Evolutionary conservation across 2,329 filamentous ascomycete genomes (phyloP).

Genomic region (Aspergillus alliaceus): DNA sequence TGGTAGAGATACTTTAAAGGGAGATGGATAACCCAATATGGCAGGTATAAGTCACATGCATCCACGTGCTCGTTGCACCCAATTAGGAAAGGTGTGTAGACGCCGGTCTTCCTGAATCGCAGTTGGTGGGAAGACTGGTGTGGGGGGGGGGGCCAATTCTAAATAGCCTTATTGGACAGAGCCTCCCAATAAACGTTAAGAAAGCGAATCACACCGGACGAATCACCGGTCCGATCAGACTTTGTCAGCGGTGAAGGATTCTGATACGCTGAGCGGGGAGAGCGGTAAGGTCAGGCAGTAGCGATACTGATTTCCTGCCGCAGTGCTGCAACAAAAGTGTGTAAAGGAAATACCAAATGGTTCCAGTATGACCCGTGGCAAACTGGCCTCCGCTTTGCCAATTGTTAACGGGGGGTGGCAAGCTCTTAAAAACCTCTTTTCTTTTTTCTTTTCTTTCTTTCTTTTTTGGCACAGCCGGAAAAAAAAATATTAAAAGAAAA

Average conservation of each 20-base stretch:
- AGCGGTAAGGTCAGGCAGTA: background rate
- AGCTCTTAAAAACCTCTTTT: conserved; percentile 5
- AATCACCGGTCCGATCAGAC: conserved; percentile 9
- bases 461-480: background rate
- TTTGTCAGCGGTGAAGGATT: conserved; percentile 12
- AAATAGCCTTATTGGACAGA: conserved; percentile 11
- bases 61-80: conserved; percentile 17
- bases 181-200: conserved; percentile 8
- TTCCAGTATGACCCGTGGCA: background rate
- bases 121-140: conserved; percentile 2
- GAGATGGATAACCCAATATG: background rate
- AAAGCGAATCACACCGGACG: background rate
- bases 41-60: conserved; percentile 18
- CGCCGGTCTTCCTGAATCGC: background rate
- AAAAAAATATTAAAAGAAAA: background rate
- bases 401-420: background rate
- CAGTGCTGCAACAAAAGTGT: background rate
- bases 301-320: background rate
- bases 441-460: conserved; percentile 1
- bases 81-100: conserved; percentile 13
- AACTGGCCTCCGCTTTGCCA: background rate
- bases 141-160: background rate
- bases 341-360: background rate
- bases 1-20: conserved; percentile 1
- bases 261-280: conserved; percentile 13